Evolutionary conservation across 1,284 basidiomycete genomes (phyloP), one percentile per base, ranked within the genome.

Genomic region (Apiotrichum gracile): DNA sequence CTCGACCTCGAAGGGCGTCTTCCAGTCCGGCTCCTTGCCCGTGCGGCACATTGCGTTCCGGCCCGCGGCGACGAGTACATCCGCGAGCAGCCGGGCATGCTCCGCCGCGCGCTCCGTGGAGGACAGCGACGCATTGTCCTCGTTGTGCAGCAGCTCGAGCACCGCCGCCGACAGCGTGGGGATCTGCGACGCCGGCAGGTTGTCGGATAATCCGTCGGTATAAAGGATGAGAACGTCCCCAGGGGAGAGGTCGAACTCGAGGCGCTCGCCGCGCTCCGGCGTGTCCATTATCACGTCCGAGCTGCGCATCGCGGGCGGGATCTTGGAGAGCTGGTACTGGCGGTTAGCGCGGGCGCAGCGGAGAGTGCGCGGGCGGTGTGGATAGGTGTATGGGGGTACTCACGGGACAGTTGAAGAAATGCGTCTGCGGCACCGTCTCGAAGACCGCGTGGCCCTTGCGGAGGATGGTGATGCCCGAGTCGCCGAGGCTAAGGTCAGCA

Each of bases 151-250:
- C 25, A 71, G 56, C 33, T 60, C 49, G 45, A 62, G 57, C 24
- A 72, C 57, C 14, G 60, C 58, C 5, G 48, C 33, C 37, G 63
- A 51, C 13, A 77, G 66, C 19, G 68, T 58, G 14, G 73, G 62
- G n/a, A 76, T 60, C 54, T 78, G 75, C 27, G 67, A 54, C 7
- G 67, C 57, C 37, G 76, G 76, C 40, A 80, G 73, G 62, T 82
- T 82, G 62, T 82, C 81, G 39, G 73, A 74, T 39, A 80, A 66
- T 0, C 81, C 81, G 61, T 82, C 81, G n/a, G 80, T 81, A 51
- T 70, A 77, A 35, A 74, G 60, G 4, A 76, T 35, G n/a, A 77
- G 60, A 13, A 73, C 61, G 48, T 77, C 75, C 19, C 73, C 73
- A 5, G 69, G 63, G 49, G 70, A 51, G 1, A 77, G 51, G 44